phyloP scores from a whole-genome alignment of 805 yeast genomes.

The Metschnikowia proteae region DNA sequence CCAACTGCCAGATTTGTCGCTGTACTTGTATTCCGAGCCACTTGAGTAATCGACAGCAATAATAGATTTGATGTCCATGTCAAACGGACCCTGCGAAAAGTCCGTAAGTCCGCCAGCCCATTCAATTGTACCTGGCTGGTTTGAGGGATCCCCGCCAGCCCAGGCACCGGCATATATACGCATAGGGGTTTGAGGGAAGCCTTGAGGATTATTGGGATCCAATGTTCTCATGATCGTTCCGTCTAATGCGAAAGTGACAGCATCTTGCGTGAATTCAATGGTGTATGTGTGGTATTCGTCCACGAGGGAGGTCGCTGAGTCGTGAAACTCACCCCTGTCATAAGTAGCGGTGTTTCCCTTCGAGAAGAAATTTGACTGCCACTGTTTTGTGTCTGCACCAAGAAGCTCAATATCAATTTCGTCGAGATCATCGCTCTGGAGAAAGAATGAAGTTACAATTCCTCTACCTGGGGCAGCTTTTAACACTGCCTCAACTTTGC shows the following conservation, averaged over 20 bases:
- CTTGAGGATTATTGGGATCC: slow-evolving; percentile 47
- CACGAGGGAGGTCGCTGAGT: slow-evolving; percentile 51
- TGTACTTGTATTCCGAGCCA: slow-evolving; percentile 40
- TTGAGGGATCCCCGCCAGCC: slow-evolving; percentile 47
- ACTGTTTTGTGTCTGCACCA: slow-evolving; percentile 72
- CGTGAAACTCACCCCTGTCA: slow-evolving; percentile 74
- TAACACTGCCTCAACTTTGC: slow-evolving; percentile 68
- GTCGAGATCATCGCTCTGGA: slow-evolving; percentile 81
- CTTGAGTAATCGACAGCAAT: slow-evolving; percentile 44
- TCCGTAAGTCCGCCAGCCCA: slow-evolving; percentile 26
- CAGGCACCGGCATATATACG: slow-evolving; percentile 36
- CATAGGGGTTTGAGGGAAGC: slow-evolving; percentile 94
- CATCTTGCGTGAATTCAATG: slow-evolving; percentile 74
- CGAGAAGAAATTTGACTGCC: slow-evolving; percentile 76
- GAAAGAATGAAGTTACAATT: slow-evolving; percentile 72
- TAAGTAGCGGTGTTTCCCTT: slow-evolving; percentile 76
- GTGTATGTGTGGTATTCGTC: slow-evolving; percentile 69
- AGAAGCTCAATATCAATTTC: slow-evolving; percentile 88
- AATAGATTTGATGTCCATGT: slow-evolving; percentile 20
- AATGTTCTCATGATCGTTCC: slow-evolving; percentile 67
- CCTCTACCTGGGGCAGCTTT: slow-evolving; percentile 78
- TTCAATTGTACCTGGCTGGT: slow-evolving; percentile 22
- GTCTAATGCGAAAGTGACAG: slow-evolving; percentile 68
- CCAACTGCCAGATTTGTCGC: slow-evolving; percentile 38
- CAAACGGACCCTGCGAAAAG: slow-evolving; percentile 22